Conservation (phyloP, 1,139 yeast genomes). For the Kodamaea sp. region DNA sequence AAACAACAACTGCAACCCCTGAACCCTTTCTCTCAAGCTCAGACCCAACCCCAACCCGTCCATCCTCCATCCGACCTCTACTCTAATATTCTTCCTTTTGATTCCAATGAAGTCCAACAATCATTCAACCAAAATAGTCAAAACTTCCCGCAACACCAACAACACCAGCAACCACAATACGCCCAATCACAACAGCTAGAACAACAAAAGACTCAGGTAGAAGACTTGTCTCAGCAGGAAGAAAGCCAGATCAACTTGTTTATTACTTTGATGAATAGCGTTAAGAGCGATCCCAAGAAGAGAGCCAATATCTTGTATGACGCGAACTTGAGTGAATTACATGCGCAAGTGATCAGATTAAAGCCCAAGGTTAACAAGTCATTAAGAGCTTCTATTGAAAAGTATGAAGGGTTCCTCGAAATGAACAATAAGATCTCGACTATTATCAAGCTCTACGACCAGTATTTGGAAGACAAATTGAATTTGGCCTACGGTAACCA, state of each 20-base stretch:
- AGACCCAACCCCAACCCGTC: constrained; percentile 14
- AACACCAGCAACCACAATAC: constrained; percentile 2
- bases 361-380: constrained; percentile 77
- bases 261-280: constrained; percentile 60
- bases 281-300: constrained; percentile 49
- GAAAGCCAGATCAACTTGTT: constrained; percentile 71
- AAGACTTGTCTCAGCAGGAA: constrained; percentile 56
- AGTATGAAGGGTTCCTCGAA: constrained; percentile 71
- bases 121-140: constrained; percentile 1
- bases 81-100: constrained; percentile 23
- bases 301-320: constrained; percentile 61
- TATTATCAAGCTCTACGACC: constrained; percentile 76
- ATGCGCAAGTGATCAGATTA: constrained; percentile 61
- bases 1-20: no score
- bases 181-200: constrained; percentile 6
- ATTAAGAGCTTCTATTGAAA: constrained; percentile 61
- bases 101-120: constrained; percentile 5
- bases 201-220: constrained; percentile 14
- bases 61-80: constrained; percentile 34
- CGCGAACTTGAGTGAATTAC: constrained; percentile 60
- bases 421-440: constrained; percentile 82
- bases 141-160: constrained; percentile 2
- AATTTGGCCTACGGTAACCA: constrained; percentile 47
- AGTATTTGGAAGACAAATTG: constrained; percentile 69
- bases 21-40: constrained; percentile 1